Evolutionary conservation across 371 early-diverging fungal genomes (phyloP).

Genomic region (Apophysomyces sp.): DNA sequence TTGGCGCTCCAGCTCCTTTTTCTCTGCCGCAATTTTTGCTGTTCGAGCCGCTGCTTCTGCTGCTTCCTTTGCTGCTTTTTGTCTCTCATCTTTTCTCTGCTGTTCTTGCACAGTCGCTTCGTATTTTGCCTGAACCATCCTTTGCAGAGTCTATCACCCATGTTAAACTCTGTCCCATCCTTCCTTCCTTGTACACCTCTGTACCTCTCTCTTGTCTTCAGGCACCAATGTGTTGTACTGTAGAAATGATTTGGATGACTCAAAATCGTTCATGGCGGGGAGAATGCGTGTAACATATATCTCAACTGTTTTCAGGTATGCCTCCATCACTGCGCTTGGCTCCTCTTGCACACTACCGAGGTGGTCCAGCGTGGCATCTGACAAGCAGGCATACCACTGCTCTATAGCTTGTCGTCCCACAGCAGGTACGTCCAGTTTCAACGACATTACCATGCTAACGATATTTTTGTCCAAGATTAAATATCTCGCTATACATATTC

Average conservation of each 20-base stretch:
- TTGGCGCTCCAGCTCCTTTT: slow-evolving; percentile 7
- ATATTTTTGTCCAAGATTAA: not conserved
- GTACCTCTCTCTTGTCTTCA: slow-evolving; percentile 37
- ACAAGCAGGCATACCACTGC: slow-evolving; percentile 33
- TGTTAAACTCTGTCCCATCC: not conserved
- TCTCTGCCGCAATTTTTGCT: slow-evolving; percentile 7
- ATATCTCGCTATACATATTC: not conserved
- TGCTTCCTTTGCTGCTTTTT: slow-evolving; percentile 5
- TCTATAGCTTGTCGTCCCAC: slow-evolving; percentile 37
- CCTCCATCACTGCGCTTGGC: slow-evolving; percentile 12
- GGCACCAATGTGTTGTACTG: slow-evolving; percentile 35
- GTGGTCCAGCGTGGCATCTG: slow-evolving; percentile 25
- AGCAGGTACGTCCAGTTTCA: slow-evolving; percentile 18
- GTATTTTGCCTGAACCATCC: slow-evolving; percentile 11
- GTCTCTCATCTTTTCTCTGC: slow-evolving; percentile 14
- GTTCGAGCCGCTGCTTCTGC: slow-evolving; percentile 5
- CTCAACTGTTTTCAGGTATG: slow-evolving; percentile 27
- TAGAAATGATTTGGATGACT: slow-evolving; percentile 35
- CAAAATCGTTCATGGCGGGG: slow-evolving; percentile 34
- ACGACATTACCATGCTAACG: slow-evolving; percentile 28
- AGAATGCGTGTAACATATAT: slow-evolving; percentile 30
- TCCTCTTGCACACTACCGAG: slow-evolving; percentile 7
- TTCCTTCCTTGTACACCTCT: slow-evolving; percentile 1
- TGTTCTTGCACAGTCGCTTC: slow-evolving; percentile 11
- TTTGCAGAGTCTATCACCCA: slow-evolving; percentile 7